Evolutionary conservation across 1,139 yeast genomes (phyloP).

Genomic region (Diutina pseudorugosa): DNA sequence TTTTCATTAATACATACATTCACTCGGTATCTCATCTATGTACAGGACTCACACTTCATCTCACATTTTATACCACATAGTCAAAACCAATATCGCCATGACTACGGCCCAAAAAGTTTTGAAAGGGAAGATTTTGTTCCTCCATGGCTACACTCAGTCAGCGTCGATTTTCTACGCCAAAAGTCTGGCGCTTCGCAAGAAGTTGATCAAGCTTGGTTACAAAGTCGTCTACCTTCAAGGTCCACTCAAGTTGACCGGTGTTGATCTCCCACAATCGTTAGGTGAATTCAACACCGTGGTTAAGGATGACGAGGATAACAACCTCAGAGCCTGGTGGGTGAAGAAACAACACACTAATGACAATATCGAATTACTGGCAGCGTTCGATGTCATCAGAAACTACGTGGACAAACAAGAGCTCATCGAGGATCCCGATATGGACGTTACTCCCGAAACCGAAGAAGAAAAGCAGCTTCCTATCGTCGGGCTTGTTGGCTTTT

Average conservation of each 20-base stretch:
- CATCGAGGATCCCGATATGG: constrained; percentile 6
- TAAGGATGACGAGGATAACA: constrained; percentile 25
- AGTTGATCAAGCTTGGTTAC: constrained; percentile 13
- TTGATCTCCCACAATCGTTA: constrained; percentile 18
- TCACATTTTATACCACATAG: not conserved
- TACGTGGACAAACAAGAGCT: constrained; percentile 22
- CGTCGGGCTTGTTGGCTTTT: constrained; percentile 31
- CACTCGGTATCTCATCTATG: not conserved
- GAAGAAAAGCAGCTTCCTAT: constrained; percentile 20
- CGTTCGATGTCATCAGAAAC: constrained; percentile 18
- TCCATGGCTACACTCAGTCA: constrained; percentile 35
- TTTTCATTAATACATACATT: not conserved
- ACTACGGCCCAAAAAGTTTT: not conserved
- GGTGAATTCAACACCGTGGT: constrained; percentile 23
- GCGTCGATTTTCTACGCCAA: constrained; percentile 34
- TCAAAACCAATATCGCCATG: not conserved
- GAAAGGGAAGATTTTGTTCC: constrained; percentile 13
- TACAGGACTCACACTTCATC: not conserved
- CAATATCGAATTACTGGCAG: constrained; percentile 15
- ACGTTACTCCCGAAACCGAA: constrained; percentile 11
- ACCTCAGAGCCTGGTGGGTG: constrained; percentile 36
- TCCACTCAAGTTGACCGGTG: not conserved
- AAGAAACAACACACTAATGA: constrained; percentile 13
- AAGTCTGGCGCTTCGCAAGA: constrained; percentile 32
- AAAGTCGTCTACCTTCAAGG: not conserved